These are phyloP conservation scores for Russula griseocarnosa DNA, from an alignment of 768 basidiomycete species.

Conservation along the genomic window DNA sequence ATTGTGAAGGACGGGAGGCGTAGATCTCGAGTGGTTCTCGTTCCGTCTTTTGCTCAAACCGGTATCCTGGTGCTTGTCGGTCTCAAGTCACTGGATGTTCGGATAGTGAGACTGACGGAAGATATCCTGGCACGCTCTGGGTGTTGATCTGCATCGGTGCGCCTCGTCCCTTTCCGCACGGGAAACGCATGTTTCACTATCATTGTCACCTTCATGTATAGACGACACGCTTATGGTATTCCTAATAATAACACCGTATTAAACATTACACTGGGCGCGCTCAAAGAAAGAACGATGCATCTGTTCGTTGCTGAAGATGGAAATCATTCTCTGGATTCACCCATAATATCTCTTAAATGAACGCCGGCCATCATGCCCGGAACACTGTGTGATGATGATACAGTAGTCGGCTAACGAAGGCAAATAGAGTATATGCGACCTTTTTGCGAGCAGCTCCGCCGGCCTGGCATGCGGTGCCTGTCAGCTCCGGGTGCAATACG, in stretches of 20 bases:
- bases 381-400: too few relatives aligned
- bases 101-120: slow-evolving; percentile 23
- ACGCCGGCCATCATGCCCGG: neutral
- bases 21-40: slow-evolving; percentile 26
- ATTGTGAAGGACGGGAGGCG: slow-evolving; percentile 46
- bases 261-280: neutral
- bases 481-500: slow-evolving; percentile 10
- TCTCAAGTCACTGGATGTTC: slow-evolving; percentile 23
- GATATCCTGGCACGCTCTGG: slow-evolving; percentile 9
- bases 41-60: slow-evolving; percentile 27
- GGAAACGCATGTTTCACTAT: neutral
- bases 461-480: neutral
- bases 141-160: neutral
- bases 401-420: too few relatives aligned
- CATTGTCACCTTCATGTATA: neutral
- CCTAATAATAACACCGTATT: neutral
- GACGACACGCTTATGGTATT: neutral
- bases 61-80: slow-evolving; percentile 28
- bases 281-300: neutral
- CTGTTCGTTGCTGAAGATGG: neutral
- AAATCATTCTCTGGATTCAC: too few relatives aligned
- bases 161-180: neutral
- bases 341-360: neutral
- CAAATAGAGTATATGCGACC: too few relatives aligned
- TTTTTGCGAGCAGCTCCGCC: neutral